Conservation (phyloP, 139 green algal genomes). For the Gonium pectorale region DNA sequence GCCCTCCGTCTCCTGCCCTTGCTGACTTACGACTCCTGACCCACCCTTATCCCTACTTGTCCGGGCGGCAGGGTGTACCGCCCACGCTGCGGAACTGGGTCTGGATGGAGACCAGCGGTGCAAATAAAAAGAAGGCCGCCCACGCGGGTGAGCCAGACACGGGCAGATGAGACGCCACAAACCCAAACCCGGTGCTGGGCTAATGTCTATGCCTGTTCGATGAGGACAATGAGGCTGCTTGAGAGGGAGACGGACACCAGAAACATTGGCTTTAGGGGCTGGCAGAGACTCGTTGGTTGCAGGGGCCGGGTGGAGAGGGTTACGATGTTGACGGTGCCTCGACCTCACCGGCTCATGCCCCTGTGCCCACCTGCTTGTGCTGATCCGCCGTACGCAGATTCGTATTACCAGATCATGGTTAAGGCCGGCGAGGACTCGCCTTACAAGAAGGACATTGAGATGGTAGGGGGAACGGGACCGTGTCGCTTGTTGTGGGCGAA, state of each 20-base stretch:
- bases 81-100: conserved; percentile 61
- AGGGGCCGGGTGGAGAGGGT: too few species aligned
- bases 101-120: conserved; percentile 28
- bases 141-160: conserved; percentile 39
- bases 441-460: conserved; percentile 71
- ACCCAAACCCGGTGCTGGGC: too few species aligned
- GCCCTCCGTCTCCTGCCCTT: too few species aligned
- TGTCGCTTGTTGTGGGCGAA: too few species aligned
- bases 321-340: too few species aligned
- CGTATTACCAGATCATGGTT: conserved; percentile 75
- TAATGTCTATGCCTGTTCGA: too few species aligned
- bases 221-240: too few species aligned
- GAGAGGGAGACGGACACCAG: too few species aligned
- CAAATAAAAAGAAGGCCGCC: conserved; percentile 42
- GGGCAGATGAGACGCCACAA: too few species aligned
- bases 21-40: too few species aligned
- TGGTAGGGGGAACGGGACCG: conserved; percentile 1
- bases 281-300: too few species aligned
- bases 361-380: neutral
- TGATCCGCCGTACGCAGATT: neutral
- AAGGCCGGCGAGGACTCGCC: conserved; percentile 57
- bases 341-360: neutral
- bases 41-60: neutral
- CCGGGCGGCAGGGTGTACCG: conserved; percentile 62
- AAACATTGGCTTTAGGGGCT: too few species aligned